Percentiles rank a stretch among this genome's conserved stretches.
These are phyloP conservation scores for Rubroboletus satanas DNA, from an alignment of 768 basidiomycete species.

Conservation along the genomic window DNA sequence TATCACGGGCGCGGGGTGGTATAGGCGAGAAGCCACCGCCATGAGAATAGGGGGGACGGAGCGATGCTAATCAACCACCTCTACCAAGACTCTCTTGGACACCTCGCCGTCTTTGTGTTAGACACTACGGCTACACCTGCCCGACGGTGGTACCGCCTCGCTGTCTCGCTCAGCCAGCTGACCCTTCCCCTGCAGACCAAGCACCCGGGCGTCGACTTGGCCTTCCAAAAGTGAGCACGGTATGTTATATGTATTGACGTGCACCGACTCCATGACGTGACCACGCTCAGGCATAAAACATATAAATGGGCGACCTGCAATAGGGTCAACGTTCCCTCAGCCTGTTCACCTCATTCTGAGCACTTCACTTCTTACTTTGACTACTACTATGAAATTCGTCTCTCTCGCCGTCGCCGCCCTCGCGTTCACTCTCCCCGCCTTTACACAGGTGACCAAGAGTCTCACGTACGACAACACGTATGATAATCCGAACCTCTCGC, in stretches of 20 bases:
- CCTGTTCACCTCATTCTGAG: background rate
- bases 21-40: background rate
- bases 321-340: background rate
- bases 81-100: background rate
- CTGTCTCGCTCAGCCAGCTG: slow-evolving; percentile 5
- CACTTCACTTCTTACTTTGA: background rate
- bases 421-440: slow-evolving; percentile 13
- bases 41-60: slow-evolving; percentile 4
- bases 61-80: background rate
- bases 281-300: background rate
- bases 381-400: slow-evolving; percentile 24
- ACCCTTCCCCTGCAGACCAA: background rate
- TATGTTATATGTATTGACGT: background rate
- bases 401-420: slow-evolving; percentile 9
- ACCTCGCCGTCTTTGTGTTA: background rate
- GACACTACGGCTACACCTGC: background rate
- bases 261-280: background rate
- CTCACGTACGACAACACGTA: slow-evolving; percentile 34
- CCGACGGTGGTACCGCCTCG: background rate
- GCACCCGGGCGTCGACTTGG: background rate
- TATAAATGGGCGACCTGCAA: slow-evolving; percentile 13
- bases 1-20: too few relatives aligned
- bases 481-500: slow-evolving; percentile 22
- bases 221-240: background rate
- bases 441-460: slow-evolving; percentile 10